Conservation (phyloP, 1,284 basidiomycete genomes). For the Cronartium ribicola region DNA sequence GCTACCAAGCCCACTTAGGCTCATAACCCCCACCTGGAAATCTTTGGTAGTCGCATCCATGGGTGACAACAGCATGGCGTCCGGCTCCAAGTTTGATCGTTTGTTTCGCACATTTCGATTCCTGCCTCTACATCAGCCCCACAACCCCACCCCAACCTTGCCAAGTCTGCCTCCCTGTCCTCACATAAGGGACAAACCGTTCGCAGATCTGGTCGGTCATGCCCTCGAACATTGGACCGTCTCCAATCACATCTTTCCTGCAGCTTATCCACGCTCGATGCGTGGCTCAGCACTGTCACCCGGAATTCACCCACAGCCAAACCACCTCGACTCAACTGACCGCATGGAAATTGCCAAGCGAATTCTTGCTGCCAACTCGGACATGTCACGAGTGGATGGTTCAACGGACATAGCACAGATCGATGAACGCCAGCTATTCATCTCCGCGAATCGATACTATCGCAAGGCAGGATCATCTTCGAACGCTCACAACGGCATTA, state of each 20-base stretch:
- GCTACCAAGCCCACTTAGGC: background rate
- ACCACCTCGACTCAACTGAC: constrained; percentile 41
- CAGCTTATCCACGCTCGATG: constrained; percentile 61
- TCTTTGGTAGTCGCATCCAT: background rate
- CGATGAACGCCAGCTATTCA: constrained; percentile 62
- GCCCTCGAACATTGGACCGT: constrained; percentile 53
- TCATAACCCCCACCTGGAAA: background rate
- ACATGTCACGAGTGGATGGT: constrained; percentile 32
- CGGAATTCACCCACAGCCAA: constrained; percentile 27
- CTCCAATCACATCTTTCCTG: constrained; percentile 69
- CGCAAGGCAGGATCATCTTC: constrained; percentile 43
- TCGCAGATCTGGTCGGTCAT: constrained; percentile 42
- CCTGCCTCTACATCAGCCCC: background rate
- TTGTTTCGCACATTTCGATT: background rate
- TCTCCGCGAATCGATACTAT: constrained; percentile 53
- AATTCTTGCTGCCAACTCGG: constrained; percentile 30
- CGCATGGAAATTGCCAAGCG: constrained; percentile 43
- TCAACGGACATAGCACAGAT: constrained; percentile 38
- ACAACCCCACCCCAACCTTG: background rate
- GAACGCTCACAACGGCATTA: constrained; percentile 56
- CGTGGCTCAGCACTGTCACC: constrained; percentile 43
- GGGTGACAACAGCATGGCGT: background rate
- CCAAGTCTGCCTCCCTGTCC: background rate
- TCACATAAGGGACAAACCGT: background rate
- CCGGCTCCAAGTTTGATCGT: background rate